Base-by-base conservation (phyloP, 352 stramenopile species). In the Peronospora destructor region DNA sequence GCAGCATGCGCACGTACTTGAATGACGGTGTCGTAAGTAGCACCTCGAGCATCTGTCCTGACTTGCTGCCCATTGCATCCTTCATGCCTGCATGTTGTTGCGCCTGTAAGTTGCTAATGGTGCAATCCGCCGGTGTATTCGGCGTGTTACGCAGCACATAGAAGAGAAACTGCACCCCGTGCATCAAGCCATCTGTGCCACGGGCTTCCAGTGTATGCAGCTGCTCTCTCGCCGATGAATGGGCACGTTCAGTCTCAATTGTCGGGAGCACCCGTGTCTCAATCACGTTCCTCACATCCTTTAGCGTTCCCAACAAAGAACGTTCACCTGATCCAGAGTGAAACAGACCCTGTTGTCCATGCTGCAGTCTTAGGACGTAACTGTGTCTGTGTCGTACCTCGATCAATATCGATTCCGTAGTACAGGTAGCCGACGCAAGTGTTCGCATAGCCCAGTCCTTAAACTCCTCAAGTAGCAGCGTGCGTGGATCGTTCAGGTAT, bases 381-480 rank as follows among this genome's bases (percentile, higher is more conserved):
- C 63, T 77, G 59, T 89, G 79, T 44, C 81, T 71, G 1, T 76
- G 72, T 14, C 76, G 73, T 21, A 92, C 81, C 42, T 92, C 72
- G 21, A 86, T 76, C 4, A 87, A 57, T 41, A 85, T 90, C 14
- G 67, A 74, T 52, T 92, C 81, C 0, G 76, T 90, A 7, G 78
- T 92, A 41, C 78, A 92, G 0, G 76, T 73, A 12, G 81, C 81
- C 0, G 74, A 66, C 14, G 76, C 81, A 16, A 92, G 72, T 36
- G 79, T 84, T 1, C 80, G 76, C 74, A 92, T 87, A 17, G 78
- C 72, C 81, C 81, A 92, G 56, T 87, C 76, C 53, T 92, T 92
- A 38, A 92, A 87, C 46, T 92, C 81, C 38, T 92, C 81, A 0
- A 92, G 71, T n/a, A 92, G 32, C 33, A 92, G 44, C 23, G 76